These are phyloP conservation scores for Proliferodiscus dingleyae DNA, from an alignment of 2,329 filamentous ascomycete species.

Conservation along the genomic window DNA sequence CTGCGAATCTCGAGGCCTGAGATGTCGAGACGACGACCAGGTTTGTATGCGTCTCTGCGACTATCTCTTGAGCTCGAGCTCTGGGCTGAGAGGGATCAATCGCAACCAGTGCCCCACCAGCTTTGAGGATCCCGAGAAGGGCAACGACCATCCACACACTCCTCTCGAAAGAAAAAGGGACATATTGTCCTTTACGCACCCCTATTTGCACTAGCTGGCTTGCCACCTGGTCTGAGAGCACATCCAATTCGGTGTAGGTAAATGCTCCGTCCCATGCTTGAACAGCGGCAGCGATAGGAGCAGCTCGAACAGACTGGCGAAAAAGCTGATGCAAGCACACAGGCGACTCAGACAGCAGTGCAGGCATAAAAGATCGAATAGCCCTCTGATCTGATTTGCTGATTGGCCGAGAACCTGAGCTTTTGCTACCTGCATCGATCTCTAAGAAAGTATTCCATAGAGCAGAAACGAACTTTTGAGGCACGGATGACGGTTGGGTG, in stretches of 20 bases:
- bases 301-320: neutral
- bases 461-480: neutral
- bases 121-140: conserved; percentile 21
- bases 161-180: conserved; percentile 25
- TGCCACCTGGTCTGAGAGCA: conserved; percentile 13
- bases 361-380: neutral
- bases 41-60: neutral
- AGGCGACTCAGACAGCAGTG: neutral
- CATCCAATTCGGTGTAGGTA: conserved; percentile 19
- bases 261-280: conserved; percentile 19
- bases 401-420: neutral
- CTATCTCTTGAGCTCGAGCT: conserved; percentile 11
- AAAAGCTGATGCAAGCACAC: neutral
- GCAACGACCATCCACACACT: conserved; percentile 21
- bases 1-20: neutral
- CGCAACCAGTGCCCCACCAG: conserved; percentile 24
- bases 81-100: conserved; percentile 26
- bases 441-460: neutral
- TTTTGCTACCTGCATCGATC: neutral
- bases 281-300: conserved; percentile 7
- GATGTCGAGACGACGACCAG: neutral
- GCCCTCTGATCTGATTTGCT: neutral
- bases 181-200: conserved; percentile 8
- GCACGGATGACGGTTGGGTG: neutral
- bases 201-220: conserved; percentile 9